Conservation (phyloP, 1,139 yeast species). For the Geotrichum europaeum region DNA sequence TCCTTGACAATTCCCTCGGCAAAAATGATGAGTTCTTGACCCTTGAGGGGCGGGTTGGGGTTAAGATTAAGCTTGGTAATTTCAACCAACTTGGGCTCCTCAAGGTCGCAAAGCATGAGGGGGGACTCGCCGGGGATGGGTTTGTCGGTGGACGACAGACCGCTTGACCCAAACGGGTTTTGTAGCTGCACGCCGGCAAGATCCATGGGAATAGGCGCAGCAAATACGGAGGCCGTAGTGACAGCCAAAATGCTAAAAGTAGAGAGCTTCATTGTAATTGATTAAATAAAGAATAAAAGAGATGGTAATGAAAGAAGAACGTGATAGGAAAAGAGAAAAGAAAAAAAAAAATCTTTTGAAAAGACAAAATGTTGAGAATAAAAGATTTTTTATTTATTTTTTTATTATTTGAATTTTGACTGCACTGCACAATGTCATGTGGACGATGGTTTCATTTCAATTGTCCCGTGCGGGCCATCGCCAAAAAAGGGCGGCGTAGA, state of each 20-base stretch:
- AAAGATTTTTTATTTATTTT: background rate
- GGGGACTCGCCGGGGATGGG: conserved; percentile 86
- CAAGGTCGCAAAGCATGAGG: conserved; percentile 64
- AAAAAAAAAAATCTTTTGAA: conserved; percentile 5
- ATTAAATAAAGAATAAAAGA: background rate
- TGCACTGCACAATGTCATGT: no score
- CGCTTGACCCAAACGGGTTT: conserved; percentile 16
- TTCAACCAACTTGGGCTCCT: conserved; percentile 54
- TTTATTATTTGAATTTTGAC: background rate
- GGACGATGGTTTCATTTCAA: no score
- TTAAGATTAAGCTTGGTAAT: conserved; percentile 53
- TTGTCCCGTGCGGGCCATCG: no score
- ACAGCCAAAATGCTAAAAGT: conserved; percentile 9
- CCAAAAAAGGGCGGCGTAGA: no score
- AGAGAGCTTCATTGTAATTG: conserved; percentile 9
- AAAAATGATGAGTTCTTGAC: conserved; percentile 65
- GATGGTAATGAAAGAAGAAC: background rate
- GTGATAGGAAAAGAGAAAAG: background rate
- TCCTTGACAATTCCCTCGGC: conserved; percentile 61
- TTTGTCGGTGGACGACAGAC: conserved; percentile 19
- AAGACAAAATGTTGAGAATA: background rate
- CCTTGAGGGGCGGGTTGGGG: conserved; percentile 88
- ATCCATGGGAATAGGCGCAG: conserved; percentile 7
- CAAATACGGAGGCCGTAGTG: background rate
- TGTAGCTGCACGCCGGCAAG: conserved; percentile 13